Base-by-base conservation (phyloP, 2,329 filamentous ascomycete species). In the Arachnomyces sp. region DNA sequence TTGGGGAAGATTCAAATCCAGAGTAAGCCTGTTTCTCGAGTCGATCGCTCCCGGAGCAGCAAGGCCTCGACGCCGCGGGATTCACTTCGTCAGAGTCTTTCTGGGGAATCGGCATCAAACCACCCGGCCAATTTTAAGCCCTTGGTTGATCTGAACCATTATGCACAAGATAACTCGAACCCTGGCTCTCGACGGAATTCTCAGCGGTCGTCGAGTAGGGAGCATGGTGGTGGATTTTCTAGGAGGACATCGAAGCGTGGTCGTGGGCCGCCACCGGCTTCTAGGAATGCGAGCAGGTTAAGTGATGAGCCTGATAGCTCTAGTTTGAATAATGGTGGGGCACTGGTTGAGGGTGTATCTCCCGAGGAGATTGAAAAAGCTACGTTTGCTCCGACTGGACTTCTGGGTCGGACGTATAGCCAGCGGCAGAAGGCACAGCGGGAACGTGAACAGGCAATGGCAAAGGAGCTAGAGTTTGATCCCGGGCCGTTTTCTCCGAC, bases 401-500 rank as follows among this genome's bases (percentile, higher is more conserved):
- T 64, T 11, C 55, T 66, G 28, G 66, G 63, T 36, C 61, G 55
- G 31, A 61, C 55, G 12, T 67, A 65, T 47, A 63, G 56, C 15
- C 51, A 64, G 33, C 60, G 66, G 34, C 62, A 64, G 42, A 54
- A 55, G 28, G 56, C 57, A 4, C 62, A 66, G 54, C 60, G 59
- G 17, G 63, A 66, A 38, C 54, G 60, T 8, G 63, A 59, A 42
- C 52, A 58, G 46, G 60, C 53, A 34, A 54, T 60, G 31, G 57
- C 58, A 12, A 53, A 52, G 1, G 52, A 53, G 13, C 52, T 52
- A 33, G 40, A 50, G 7, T 39, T 56, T 4, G 52, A 48, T 11
- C 58, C 69, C 13, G 60, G 62, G 1, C 66, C 69, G 0, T 80
- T 81, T 49, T 67, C 66, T 1, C 57, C 68, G 0, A 61, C 60